Conservation (phyloP, 2,329 filamentous ascomycete species). For the Epichloe brachyelytri region DNA sequence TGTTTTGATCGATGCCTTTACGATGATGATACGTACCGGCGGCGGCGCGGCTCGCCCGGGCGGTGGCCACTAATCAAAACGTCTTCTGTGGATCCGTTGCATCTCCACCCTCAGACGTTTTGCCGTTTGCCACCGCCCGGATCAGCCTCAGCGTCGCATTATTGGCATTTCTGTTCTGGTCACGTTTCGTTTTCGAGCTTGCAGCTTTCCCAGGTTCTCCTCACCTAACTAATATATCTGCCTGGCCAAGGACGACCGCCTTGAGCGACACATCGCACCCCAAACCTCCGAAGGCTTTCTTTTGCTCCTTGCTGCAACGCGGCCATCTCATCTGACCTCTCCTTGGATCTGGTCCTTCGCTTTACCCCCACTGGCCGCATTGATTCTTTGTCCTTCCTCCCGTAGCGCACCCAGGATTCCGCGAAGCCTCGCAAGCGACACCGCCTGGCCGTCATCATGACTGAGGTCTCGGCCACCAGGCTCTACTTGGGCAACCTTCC, state of each 20-base stretch:
- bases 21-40: background rate
- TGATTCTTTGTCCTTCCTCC: background rate
- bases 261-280: background rate
- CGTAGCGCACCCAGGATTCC: constrained; percentile 2
- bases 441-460: constrained; percentile 33
- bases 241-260: background rate
- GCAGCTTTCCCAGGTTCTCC: constrained; percentile 4
- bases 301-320: background rate
- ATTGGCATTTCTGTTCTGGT: constrained; percentile 1
- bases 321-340: background rate
- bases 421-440: background rate
- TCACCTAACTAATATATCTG: background rate
- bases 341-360: constrained; percentile 2
- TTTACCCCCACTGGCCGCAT: background rate
- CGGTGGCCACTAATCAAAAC: background rate
- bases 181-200: constrained; percentile 2
- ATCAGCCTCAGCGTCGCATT: constrained; percentile 6
- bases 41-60: background rate
- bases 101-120: background rate
- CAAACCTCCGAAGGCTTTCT: background rate
- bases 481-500: constrained; percentile 97
- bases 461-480: constrained; percentile 87
- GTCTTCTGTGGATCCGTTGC: background rate
- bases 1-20: background rate
- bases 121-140: constrained; percentile 9